phyloP scores from a whole-genome alignment of 306 rosid genomes.

The Canavalia ensiformis region DNA sequence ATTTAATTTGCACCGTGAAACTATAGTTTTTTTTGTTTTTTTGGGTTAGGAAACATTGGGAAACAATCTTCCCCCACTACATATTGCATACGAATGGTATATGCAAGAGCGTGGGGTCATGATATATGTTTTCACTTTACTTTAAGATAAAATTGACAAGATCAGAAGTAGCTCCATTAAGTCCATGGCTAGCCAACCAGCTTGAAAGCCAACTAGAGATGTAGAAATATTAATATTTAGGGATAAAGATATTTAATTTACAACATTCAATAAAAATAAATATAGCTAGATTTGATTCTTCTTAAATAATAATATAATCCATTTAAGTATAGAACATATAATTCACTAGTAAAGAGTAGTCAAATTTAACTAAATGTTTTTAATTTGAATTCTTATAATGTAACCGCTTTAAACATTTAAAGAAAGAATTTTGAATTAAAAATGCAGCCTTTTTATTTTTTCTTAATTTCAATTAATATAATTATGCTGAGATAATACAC shows the following conservation, averaged over 20 bases:
- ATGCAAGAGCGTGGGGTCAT: slow-evolving; percentile 45
- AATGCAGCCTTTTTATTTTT: no score
- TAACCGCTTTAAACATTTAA: no score
- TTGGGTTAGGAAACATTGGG: slow-evolving; percentile 27
- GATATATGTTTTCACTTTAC: slow-evolving; percentile 31
- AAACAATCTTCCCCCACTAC: slow-evolving; percentile 53
- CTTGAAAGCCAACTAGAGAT: no score
- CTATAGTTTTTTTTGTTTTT: slow-evolving; percentile 1
- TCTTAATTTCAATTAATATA: background rate
- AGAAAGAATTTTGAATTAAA: no score
- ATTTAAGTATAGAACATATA: no score
- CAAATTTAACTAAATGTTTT: no score
- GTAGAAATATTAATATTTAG: background rate
- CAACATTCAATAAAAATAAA: no score
- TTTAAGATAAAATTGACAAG: background rate
- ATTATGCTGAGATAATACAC: background rate
- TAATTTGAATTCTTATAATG: no score
- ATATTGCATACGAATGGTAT: slow-evolving; percentile 46
- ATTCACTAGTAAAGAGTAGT: no score
- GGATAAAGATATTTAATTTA: background rate
- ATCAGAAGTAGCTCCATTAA: background rate
- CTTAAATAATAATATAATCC: no score
- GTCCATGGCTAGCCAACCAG: background rate
- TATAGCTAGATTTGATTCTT: no score
- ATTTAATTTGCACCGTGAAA: slow-evolving; percentile 27